These are phyloP conservation scores for Neonectria ditissima DNA, from an alignment of 2,329 filamentous ascomycete genomes.

Conservation along the genomic window DNA sequence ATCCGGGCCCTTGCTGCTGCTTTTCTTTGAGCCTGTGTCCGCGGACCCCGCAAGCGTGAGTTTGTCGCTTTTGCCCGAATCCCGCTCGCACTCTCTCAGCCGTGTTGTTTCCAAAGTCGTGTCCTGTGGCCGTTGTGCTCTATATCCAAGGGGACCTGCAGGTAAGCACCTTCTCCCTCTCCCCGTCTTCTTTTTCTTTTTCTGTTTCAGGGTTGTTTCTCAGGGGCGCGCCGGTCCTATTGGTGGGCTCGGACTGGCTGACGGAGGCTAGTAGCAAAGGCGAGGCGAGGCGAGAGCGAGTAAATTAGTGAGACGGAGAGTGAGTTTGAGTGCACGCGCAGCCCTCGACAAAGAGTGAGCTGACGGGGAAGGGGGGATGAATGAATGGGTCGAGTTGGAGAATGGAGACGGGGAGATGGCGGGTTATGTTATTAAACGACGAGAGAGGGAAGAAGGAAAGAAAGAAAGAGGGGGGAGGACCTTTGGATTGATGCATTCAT, in stretches of 20 bases:
- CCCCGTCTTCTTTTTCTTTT: not conserved
- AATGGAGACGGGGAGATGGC: not conserved
- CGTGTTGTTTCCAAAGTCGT: not conserved
- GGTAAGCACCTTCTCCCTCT: too few species aligned
- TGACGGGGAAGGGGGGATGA: not conserved
- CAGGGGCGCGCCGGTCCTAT: not conserved
- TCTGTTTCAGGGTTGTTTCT: too few species aligned
- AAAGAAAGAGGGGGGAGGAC: not conserved
- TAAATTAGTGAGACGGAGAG: not conserved
- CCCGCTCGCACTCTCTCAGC: too few species aligned
- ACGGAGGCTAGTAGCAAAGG: too few species aligned
- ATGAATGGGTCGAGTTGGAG: not conserved
- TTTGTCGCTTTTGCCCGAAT: too few species aligned
- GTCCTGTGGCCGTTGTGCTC: not conserved
- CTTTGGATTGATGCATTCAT: constrained; percentile 2
- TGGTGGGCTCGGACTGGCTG: not conserved
- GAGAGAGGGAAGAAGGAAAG: not conserved
- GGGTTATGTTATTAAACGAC: not conserved
- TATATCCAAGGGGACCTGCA: not conserved
- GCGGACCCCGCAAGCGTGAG: too few species aligned
- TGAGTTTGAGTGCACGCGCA: too few species aligned
- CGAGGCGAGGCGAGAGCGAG: too few species aligned
- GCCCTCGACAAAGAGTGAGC: constrained; percentile 2
- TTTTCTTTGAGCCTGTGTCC: too few species aligned
- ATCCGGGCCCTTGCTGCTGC: too few species aligned